Evolutionary conservation across 148 eudicot species (phyloP).

Genomic region (Cornus florida): DNA sequence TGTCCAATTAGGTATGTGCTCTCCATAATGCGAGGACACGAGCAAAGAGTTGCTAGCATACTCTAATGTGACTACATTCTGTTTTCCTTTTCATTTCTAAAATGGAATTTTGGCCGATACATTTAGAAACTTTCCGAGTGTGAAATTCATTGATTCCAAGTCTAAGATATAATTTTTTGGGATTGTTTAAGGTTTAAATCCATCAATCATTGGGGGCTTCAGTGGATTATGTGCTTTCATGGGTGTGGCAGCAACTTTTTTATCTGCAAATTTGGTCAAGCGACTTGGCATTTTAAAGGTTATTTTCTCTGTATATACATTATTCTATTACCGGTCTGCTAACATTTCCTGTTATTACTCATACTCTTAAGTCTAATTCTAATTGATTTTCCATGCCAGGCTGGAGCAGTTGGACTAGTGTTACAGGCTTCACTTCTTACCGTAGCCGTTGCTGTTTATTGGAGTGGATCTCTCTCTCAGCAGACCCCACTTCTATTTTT

Average conservation of each 20-base stretch:
- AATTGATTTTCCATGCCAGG: constrained; percentile 43
- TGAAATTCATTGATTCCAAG: not conserved
- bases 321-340: not conserved
- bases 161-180: not conserved
- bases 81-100: no score
- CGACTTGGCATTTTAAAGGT: constrained; percentile 86
- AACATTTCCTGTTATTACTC: constrained; percentile 3
- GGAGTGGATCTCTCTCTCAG: constrained; percentile 73
- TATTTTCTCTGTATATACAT: constrained; percentile 16
- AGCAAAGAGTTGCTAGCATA: not conserved
- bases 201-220: constrained; percentile 81
- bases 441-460: constrained; percentile 78
- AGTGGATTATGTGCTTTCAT: constrained; percentile 94
- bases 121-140: constrained; percentile 4
- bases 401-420: constrained; percentile 89
- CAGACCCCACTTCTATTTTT: constrained; percentile 71
- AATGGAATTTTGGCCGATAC: no score
- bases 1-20: not conserved
- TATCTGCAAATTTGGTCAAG: constrained; percentile 71
- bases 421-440: constrained; percentile 86
- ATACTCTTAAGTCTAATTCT: constrained; percentile 9
- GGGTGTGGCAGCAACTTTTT: constrained; percentile 94
- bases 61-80: not conserved
- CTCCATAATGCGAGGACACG: not conserved
- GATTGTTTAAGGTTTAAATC: constrained; percentile 66